These are phyloP conservation scores for Phellopilus nigrolimitatus DNA, from an alignment of 1,284 basidiomycete species.

Conservation along the genomic window DNA sequence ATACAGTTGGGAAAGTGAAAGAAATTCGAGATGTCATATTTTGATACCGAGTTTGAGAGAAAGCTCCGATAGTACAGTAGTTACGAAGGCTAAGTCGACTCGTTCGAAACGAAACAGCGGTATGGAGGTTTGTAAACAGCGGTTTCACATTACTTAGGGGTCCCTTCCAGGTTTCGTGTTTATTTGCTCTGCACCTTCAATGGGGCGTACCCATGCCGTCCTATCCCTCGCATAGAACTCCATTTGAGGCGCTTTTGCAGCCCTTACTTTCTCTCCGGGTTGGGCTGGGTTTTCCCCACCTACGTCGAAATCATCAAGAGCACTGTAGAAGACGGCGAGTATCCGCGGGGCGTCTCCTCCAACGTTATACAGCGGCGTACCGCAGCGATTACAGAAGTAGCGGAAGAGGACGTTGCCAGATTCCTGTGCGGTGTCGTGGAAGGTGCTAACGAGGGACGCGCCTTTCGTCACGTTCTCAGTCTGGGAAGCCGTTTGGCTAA, in stretches of 20 bases:
- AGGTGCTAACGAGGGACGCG: conserved; percentile 15
- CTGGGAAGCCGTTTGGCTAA: too few relatives aligned
- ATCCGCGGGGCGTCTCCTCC: conserved; percentile 15
- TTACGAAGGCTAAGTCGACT: too few relatives aligned
- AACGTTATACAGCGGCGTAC: conserved; percentile 17
- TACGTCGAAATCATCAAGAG: conserved; percentile 13
- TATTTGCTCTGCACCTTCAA: too few relatives aligned
- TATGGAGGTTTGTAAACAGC: too few relatives aligned
- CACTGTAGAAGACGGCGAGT: conserved; percentile 22
- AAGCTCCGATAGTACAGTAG: too few relatives aligned
- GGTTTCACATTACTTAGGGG: too few relatives aligned
- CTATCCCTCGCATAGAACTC: conserved; percentile 22
- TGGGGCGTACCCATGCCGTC: conserved; percentile 18
- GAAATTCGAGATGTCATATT: too few relatives aligned
- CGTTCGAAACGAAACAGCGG: too few relatives aligned
- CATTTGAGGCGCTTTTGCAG: conserved; percentile 10
- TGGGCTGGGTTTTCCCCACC: too few relatives aligned
- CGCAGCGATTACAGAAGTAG: conserved; percentile 21
- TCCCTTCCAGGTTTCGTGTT: too few relatives aligned
- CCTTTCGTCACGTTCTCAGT: conserved; percentile 14
- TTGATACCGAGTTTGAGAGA: too few relatives aligned
- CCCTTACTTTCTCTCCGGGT: neutral
- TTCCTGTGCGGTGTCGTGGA: conserved; percentile 20
- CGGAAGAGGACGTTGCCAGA: conserved; percentile 20
- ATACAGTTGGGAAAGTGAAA: too few relatives aligned